Evolutionary conservation across 2,329 filamentous ascomycete species (phyloP), one percentile per base, ranked within the genome.

Genomic region (Trichoderma sp.): DNA sequence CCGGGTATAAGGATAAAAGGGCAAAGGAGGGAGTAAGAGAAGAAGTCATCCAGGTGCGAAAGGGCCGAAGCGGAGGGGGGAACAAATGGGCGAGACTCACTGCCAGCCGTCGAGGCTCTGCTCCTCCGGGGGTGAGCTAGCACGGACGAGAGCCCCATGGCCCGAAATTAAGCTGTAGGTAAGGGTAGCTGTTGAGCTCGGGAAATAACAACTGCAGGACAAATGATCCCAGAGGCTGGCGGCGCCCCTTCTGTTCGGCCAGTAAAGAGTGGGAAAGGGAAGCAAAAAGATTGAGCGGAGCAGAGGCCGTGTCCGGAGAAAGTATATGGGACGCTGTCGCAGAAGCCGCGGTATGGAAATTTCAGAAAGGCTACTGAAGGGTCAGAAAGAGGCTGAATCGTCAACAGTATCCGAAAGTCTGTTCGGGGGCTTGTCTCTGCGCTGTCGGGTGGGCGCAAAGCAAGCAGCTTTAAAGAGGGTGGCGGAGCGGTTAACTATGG

Each of bases 111-210:
- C 50, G 65, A 66, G 47, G 65, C 48, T 60, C 57, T 60, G 44
- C 47, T 63, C 57, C 65, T 66, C 41, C 65, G 65, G 48, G 60
- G 65, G 48, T 51, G 54, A 34, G 61, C 50, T 43, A 66, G 54
- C 45, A 66, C 65, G 9, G 65, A 66, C 10, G 65, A 57, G 28
- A 67, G 65, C 45, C 65, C 57, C 63, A 65, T 63, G 19, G 50
- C 60, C 47, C 50, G 26, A 62, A 52, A 44, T 43, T 43, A 43
- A 50, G 59, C 26, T 47, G 34, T 14, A 39, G 12, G 10, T 14
- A 39, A 39, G 34, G 34, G 34, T 39, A 39, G 15, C 60, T 63
- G 51, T 30, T 55, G n/a, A 55, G 60, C 41, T 63, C 19, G 39
- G 41, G n/a, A 50, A 55, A 43, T 47, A 26, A 51, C 28, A 45